phyloP scores from a whole-genome alignment of 139 green algal genomes.

The Mesostigma viride region DNA sequence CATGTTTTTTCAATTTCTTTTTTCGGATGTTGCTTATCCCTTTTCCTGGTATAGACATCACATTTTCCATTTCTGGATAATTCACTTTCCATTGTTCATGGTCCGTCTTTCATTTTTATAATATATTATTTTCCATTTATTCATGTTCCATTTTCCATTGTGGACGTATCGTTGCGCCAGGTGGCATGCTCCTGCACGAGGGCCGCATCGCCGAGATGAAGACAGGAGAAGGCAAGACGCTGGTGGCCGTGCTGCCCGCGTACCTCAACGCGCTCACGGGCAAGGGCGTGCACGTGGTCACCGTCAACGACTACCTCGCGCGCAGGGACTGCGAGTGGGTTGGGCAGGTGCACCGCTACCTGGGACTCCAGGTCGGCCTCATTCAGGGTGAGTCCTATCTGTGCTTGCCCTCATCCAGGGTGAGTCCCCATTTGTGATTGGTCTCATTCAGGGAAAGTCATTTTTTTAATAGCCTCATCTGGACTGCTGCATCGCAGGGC shows the following conservation, averaged over 20 bases:
- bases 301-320: conserved; percentile 97
- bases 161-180: too few relatives aligned
- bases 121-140: too few relatives aligned
- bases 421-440: neutral
- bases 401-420: neutral
- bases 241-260: conserved; percentile 86
- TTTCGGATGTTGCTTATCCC: too few relatives aligned
- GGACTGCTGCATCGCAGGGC: neutral
- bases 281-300: conserved; percentile 93
- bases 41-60: too few relatives aligned
- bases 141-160: too few relatives aligned
- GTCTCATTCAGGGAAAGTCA: too few relatives aligned
- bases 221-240: conserved; percentile 95
- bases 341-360: conserved; percentile 83
- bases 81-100: too few relatives aligned
- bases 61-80: too few relatives aligned
- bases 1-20: too few relatives aligned
- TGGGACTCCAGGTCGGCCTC: conserved; percentile 63
- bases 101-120: too few relatives aligned
- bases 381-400: conserved; percentile 19
- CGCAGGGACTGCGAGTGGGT: conserved; percentile 83
- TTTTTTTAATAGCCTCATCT: conserved; percentile 3
- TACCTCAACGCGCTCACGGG: conserved; percentile 88
- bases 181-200: conserved; percentile 84
- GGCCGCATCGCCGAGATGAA: conserved; percentile 93